These are phyloP conservation scores for Colletotrichum simmondsii DNA, from an alignment of 2,329 filamentous ascomycete genomes.

Conservation along the genomic window DNA sequence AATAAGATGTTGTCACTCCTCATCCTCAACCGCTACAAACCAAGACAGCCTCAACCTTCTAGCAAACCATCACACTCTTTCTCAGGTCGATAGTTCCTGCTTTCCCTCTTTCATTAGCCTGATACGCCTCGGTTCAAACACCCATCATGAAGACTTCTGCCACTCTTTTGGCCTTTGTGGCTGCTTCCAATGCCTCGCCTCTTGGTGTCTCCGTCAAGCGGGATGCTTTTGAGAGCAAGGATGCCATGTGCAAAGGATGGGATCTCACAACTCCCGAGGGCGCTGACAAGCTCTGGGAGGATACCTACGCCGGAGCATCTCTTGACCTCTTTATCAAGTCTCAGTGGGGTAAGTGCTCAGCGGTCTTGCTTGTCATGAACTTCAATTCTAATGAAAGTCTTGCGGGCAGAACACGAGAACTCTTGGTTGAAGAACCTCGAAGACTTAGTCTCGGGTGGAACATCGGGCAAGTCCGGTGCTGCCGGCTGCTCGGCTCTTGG, in stretches of 20 bases:
- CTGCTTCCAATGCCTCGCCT: conserved; percentile 1
- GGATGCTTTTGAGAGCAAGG: conserved; percentile 11
- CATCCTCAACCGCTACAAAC: not conserved
- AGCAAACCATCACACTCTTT: not conserved
- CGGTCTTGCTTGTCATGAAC: not conserved
- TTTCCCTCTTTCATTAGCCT: not conserved
- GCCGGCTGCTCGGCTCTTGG: conserved; percentile 17
- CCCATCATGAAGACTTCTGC: not conserved
- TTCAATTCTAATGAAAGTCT: not conserved
- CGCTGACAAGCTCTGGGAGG: conserved; percentile 17
- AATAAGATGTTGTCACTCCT: not conserved
- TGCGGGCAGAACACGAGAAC: conserved; percentile 15
- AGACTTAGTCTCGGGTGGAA: conserved; percentile 16
- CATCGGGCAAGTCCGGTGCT: conserved; percentile 21
- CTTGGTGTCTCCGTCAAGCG: not conserved
- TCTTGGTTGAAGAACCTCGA: conserved; percentile 22
- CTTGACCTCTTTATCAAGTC: conserved; percentile 23
- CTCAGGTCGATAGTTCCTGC: not conserved
- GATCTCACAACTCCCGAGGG: conserved; percentile 12
- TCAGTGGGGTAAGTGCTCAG: not conserved
- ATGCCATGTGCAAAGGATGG: conserved; percentile 20
- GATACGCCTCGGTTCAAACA: not conserved
- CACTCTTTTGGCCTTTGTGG: conserved; percentile 3
- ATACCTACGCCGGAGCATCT: not conserved
- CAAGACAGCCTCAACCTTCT: not conserved